Conservation (phyloP, 176 grass and related monocot genomes). For the Juncus effusus region DNA sequence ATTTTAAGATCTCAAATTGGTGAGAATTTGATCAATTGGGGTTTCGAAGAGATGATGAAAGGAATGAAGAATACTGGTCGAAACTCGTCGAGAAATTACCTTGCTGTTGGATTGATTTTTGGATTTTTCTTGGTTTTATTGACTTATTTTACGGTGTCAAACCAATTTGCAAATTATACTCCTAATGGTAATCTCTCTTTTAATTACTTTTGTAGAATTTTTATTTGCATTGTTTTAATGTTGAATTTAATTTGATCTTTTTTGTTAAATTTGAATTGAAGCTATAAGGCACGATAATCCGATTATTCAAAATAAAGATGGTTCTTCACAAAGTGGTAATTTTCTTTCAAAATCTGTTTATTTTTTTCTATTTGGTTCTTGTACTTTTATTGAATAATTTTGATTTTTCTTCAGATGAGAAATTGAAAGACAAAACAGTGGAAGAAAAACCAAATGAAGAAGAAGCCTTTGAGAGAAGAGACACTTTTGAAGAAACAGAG, state of each 20-base stretch:
- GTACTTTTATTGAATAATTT: conserved; percentile 19
- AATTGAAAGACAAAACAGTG: neutral
- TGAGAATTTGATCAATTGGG: conserved; percentile 19
- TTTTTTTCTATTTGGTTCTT: conserved; percentile 15
- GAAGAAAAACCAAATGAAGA: neutral
- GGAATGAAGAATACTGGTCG: conserved; percentile 11
- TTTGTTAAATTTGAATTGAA: conserved; percentile 13
- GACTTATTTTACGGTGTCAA: conserved; percentile 30
- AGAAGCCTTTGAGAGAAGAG: neutral
- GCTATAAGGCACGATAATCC: neutral
- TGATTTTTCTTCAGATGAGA: conserved; percentile 13
- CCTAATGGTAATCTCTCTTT: conserved; percentile 35
- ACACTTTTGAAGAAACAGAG: neutral
- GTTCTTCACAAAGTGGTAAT: conserved; percentile 23
- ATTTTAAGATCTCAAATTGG: conserved; percentile 28
- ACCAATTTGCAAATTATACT: conserved; percentile 29
- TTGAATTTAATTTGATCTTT: neutral
- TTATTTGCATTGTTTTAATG: neutral
- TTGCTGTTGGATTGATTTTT: conserved; percentile 32
- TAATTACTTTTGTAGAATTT: neutral
- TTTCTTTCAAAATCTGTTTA: neutral
- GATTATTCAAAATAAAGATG: neutral
- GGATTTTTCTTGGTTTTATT: conserved; percentile 33
- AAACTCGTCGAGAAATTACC: conserved; percentile 25
- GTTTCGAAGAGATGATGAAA: conserved; percentile 27